Base-by-base conservation (phyloP, 2,329 filamentous ascomycete genomes). In the Bipolaris oryzae region DNA sequence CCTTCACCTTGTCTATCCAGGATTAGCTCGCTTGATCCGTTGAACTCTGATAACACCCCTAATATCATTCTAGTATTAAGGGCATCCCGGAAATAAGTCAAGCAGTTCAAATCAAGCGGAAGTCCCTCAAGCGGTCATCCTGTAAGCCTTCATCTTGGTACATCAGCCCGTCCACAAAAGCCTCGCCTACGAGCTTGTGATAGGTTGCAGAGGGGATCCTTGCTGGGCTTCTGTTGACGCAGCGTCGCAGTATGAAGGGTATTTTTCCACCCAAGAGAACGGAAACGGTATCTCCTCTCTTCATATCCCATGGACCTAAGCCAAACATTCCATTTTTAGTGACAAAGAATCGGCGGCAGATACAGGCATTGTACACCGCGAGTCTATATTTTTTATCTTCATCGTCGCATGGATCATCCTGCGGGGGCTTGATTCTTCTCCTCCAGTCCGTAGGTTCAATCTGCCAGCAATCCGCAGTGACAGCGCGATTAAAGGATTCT, bases 101-200 rank as follows among this genome's bases (percentile, higher is more conserved):
- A 25, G 33, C 9, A 28, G 7, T 6, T 48, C 45, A 47, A 0
- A 4, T 23, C 15, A 37, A 16, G 34, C 18, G 15, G 7, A 37
- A 38, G 20, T 18, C 15, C 2, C 7, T 11, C 1, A 20, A 25
- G 20, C 11, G 2, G 10, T 16, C 3, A 25, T 37, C 51, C 28
- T 54, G 31, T 18, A 55, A 55, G 23, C 20, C 46, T n/a, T 37
- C 58, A 15, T 55, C 31, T 28, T 56, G 44, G 21, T 42, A 54
- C 48, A 62, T 58, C 2, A 56, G 23, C 7, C 48, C 54, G 11
- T 60, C 25, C 5, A 64, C 51, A 21, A 43, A 54, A 21, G 44
- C 46, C 39, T 62, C 59, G 23, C 61, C 57, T 28, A 64, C 35
- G 31, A 64, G 45, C 21, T 47, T 47, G 38, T 57, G 34, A 41